These are phyloP conservation scores for Penicillium lagena DNA, from an alignment of 495 filamentous ascomycete genomes.

Conservation along the genomic window DNA sequence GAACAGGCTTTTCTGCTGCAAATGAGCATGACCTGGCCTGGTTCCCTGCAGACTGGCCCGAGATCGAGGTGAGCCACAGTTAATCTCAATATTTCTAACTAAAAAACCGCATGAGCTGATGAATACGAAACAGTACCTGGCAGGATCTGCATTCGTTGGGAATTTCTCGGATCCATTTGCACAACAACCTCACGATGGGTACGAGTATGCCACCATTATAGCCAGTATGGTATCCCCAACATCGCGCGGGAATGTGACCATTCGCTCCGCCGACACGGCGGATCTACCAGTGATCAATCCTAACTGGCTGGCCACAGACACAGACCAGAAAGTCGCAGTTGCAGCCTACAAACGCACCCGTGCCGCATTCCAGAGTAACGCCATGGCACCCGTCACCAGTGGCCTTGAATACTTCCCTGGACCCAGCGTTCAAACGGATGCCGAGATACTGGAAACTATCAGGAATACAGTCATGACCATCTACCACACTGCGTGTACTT, in stretches of 20 bases:
- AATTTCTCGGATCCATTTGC: slow-evolving; percentile 36
- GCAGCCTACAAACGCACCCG: slow-evolving; percentile 47
- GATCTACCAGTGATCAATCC: slow-evolving; percentile 50
- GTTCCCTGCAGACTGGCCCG: slow-evolving; percentile 52
- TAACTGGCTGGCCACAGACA: slow-evolving; percentile 45
- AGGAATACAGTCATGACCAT: slow-evolving; percentile 35
- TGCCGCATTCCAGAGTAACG: slow-evolving; percentile 21
- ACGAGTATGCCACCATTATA: slow-evolving; percentile 40
- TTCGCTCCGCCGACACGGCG: slow-evolving; percentile 29
- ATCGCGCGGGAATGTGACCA: slow-evolving; percentile 49
- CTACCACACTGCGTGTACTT: slow-evolving; percentile 47
- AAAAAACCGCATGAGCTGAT: not conserved
- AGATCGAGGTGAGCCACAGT: slow-evolving; percentile 38
- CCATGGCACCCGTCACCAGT: slow-evolving; percentile 29
- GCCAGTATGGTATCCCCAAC: slow-evolving; percentile 37
- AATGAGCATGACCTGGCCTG: slow-evolving; percentile 23
- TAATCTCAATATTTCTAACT: not conserved
- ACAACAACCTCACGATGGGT: slow-evolving; percentile 28
- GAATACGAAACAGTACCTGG: slow-evolving; percentile 17
- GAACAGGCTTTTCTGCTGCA: slow-evolving; percentile 11
- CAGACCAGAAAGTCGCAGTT: slow-evolving; percentile 48
- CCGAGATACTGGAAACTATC: slow-evolving; percentile 42
- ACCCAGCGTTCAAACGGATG: slow-evolving; percentile 35
- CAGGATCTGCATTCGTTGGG: slow-evolving; percentile 27
- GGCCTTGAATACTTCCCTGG: slow-evolving; percentile 50